Conservation (phyloP, 352 stramenopile species). For the Pythium graminicola region DNA sequence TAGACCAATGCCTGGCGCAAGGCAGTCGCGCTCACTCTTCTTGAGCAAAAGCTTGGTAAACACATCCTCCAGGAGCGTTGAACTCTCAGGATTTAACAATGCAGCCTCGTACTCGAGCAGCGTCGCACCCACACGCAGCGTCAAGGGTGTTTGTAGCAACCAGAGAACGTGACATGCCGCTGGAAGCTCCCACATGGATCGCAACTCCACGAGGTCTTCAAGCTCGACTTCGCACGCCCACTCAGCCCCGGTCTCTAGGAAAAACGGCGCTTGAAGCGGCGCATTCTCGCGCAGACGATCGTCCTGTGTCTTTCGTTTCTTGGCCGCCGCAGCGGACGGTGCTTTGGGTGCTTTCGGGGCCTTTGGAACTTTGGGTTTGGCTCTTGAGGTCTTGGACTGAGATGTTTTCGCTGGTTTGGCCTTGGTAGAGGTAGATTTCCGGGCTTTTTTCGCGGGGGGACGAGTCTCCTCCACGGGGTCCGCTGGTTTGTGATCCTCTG, state of each 20-base stretch:
- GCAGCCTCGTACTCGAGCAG: constrained; percentile 80
- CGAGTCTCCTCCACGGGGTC: background rate
- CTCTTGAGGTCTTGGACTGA: background rate
- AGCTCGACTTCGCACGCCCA: constrained; percentile 74
- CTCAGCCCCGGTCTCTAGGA: constrained; percentile 55
- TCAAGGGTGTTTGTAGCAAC: constrained; percentile 74
- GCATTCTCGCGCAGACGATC: constrained; percentile 58
- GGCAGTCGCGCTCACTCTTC: constrained; percentile 72
- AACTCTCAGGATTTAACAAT: constrained; percentile 64
- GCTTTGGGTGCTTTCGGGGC: too few species aligned
- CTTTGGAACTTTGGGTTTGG: constrained; percentile 8
- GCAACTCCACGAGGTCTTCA: constrained; percentile 53
- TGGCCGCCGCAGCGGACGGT: constrained; percentile 9
- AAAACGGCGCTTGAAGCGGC: constrained; percentile 54
- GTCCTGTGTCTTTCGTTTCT: constrained; percentile 57
- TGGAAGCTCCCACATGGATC: constrained; percentile 68
- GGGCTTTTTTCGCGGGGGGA: too few species aligned
- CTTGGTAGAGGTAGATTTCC: background rate
- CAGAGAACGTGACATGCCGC: constrained; percentile 78
- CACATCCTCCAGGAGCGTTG: constrained; percentile 68
- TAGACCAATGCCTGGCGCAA: constrained; percentile 68
- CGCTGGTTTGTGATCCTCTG: background rate
- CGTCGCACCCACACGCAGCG: constrained; percentile 67
- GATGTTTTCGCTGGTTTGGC: constrained; percentile 1
- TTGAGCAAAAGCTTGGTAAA: constrained; percentile 82